Percentiles rank a stretch among this genome's conserved stretches.
Evolutionary conservation across 2,329 filamentous ascomycete species (phyloP).

Genomic region (Aulographum hederae): DNA sequence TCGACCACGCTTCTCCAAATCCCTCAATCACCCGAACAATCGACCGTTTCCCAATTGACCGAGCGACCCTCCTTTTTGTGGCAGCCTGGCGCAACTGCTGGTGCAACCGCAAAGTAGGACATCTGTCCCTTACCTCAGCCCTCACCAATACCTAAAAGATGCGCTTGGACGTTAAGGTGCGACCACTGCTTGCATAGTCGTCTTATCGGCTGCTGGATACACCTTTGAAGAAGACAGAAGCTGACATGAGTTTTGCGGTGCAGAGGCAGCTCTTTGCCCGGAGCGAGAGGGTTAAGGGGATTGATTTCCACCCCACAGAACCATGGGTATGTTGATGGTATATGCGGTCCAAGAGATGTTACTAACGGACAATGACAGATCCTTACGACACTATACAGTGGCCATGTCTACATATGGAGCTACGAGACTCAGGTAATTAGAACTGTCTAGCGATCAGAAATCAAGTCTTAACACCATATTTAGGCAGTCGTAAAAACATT

Average conservation of each 20-base stretch:
- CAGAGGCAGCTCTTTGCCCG: conserved; percentile 71
- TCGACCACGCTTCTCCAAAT: no score
- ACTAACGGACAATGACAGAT: conserved; percentile 18
- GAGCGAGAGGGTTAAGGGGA: conserved; percentile 90
- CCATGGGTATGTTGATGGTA: conserved; percentile 75
- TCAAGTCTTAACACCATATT: conserved; percentile 8
- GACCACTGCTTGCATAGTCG: conserved; percentile 1
- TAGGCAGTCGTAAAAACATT: conserved; percentile 88
- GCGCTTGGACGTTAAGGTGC: conserved; percentile 28
- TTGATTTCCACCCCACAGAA: conserved; percentile 93
- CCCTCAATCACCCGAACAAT: no score
- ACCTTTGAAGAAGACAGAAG: conserved; percentile 1
- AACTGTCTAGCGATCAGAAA: not conserved
- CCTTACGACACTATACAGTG: conserved; percentile 89
- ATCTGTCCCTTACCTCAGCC: no score
- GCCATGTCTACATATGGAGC: conserved; percentile 95
- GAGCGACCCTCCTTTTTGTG: no score
- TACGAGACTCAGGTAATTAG: conserved; percentile 62
- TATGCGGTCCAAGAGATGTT: no score
- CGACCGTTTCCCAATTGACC: no score
- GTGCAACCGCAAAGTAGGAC: no score
- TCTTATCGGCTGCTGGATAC: not conserved
- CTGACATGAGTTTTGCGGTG: conserved; percentile 22
- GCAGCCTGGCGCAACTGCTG: no score
- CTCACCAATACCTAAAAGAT: conserved; percentile 19